Evolutionary conservation across 495 filamentous ascomycete genomes (phyloP).

Genomic region (Aspergillus hancockii): DNA sequence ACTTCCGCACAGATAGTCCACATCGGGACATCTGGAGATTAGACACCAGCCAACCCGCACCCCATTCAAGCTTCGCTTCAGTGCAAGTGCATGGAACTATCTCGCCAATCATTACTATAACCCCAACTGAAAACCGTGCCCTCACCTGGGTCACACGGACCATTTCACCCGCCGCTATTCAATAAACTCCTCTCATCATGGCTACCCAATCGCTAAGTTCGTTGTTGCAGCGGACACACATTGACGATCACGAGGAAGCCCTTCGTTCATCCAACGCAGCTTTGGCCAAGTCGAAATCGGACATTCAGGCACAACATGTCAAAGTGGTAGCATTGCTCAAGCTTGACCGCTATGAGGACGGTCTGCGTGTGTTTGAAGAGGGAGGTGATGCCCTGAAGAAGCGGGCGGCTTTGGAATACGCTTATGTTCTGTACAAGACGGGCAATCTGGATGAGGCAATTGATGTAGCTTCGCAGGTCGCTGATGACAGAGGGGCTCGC

Average conservation of each 20-base stretch:
- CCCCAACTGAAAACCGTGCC: background rate
- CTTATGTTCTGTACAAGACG: slow-evolving; percentile 89
- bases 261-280: slow-evolving; percentile 69
- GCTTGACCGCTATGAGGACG: slow-evolving; percentile 91
- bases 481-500: slow-evolving; percentile 60
- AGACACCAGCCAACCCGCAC: background rate
- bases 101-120: background rate
- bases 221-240: slow-evolving; percentile 57
- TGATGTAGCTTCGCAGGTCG: slow-evolving; percentile 51
- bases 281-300: slow-evolving; percentile 62
- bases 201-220: slow-evolving; percentile 53
- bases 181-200: slow-evolving; percentile 28
- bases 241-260: slow-evolving; percentile 76
- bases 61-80: background rate
- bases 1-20: slow-evolving; percentile 19
- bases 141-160: slow-evolving; percentile 1
- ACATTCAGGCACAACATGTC: slow-evolving; percentile 70
- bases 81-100: slow-evolving; percentile 6
- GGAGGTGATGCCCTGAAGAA: slow-evolving; percentile 68
- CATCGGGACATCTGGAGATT: slow-evolving; percentile 11
- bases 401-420: slow-evolving; percentile 71
- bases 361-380: slow-evolving; percentile 72
- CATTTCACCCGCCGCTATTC: background rate
- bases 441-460: slow-evolving; percentile 75
- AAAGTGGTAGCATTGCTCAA: slow-evolving; percentile 86